These are phyloP conservation scores for Sanghuangporus sanghuang DNA, from an alignment of 1,284 basidiomycete genomes.

Conservation along the genomic window DNA sequence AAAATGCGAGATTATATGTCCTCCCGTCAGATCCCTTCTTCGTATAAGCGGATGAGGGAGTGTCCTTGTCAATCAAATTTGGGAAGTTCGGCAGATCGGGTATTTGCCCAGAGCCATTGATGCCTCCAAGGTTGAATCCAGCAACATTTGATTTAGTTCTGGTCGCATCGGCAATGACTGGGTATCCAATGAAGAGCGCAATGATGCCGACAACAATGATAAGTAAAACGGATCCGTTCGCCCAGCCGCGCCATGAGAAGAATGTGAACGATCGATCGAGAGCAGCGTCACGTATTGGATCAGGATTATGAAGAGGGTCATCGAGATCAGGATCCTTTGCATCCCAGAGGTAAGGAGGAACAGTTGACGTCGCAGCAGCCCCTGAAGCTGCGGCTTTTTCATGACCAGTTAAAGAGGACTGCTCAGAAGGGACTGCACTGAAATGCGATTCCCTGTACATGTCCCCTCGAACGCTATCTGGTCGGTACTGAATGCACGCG, in stretches of 20 bases:
- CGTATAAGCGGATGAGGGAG: conserved; percentile 16
- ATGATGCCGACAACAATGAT: conserved; percentile 57
- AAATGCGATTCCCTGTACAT: conserved; percentile 49
- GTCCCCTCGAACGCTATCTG: conserved; percentile 39
- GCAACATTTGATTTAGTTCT: conserved; percentile 25
- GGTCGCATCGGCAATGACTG: conserved; percentile 59
- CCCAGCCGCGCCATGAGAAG: conserved; percentile 70
- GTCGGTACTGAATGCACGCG: conserved; percentile 45
- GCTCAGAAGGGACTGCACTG: conserved; percentile 56
- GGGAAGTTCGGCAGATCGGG: conserved; percentile 56
- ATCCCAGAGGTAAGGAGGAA: conserved; percentile 69
- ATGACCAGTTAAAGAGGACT: conserved; percentile 39
- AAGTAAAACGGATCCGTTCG: conserved; percentile 58
- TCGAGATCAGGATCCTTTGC: conserved; percentile 69
- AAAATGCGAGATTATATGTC: conserved; percentile 39
- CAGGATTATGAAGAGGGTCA: conserved; percentile 72
- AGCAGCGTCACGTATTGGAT: conserved; percentile 55
- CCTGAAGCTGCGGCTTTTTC: conserved; percentile 28
- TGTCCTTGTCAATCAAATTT: conserved; percentile 19
- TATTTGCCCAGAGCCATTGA: conserved; percentile 69
- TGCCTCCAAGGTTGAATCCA: conserved; percentile 76
- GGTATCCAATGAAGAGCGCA: conserved; percentile 74
- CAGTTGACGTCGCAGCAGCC: conserved; percentile 33
- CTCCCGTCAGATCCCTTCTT: conserved; percentile 25
- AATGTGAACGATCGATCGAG: conserved; percentile 53